Evolutionary conservation across 163 green algal genomes (phyloP), one percentile per base, ranked within the genome.

Genomic region (Coccomyxa subellipsoidea): DNA sequence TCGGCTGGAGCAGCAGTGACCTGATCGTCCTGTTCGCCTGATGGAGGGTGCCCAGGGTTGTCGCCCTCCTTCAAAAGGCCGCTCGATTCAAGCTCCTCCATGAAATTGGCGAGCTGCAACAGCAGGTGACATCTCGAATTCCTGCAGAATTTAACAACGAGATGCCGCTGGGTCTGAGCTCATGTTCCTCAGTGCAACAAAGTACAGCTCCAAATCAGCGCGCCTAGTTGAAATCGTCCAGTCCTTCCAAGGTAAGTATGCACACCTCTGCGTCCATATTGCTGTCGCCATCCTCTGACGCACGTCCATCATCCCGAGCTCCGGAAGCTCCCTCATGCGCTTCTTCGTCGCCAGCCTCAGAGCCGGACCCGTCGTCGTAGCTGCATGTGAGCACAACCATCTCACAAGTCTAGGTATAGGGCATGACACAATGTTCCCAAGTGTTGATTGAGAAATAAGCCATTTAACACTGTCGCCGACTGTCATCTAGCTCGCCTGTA

Each of bases 71-170:
- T 77, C 34, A 90, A 75, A 40, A 90, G 54, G 53, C 87, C 87
- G 47, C 82, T 89, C 34, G 84, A 85, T 36, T 90, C 80, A 29
- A 90, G 80, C 54, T 90, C 87, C 25, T 69, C 77, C 66, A 90
- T 83, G 71, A 90, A 90, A 54, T 69, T 83, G 6, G 78, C 78
- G 21, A 90, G 76, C 87, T 90, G 82, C 38, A 82, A 15, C 69
- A 76, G 12, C 35, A 59, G 4, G 27, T 79, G 1, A 21, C 5
- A 59, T 18, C 47, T 59, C 23, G 47, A 12, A 27, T 59, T 59
- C 47, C 47, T 27, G 23, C 47, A 59, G 47, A 12, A 8, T 59
- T 59, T 8, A 59, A 59, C 0, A n/a, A n/a, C n/a, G n/a, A n/a
- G n/a, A n/a, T n/a, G n/a, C n/a, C n/a, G n/a, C n/a, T n/a, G n/a